Evolutionary conservation across 805 yeast species (phyloP), one percentile per base, ranked within the genome.

Genomic region (Ogataea populi-albae): DNA sequence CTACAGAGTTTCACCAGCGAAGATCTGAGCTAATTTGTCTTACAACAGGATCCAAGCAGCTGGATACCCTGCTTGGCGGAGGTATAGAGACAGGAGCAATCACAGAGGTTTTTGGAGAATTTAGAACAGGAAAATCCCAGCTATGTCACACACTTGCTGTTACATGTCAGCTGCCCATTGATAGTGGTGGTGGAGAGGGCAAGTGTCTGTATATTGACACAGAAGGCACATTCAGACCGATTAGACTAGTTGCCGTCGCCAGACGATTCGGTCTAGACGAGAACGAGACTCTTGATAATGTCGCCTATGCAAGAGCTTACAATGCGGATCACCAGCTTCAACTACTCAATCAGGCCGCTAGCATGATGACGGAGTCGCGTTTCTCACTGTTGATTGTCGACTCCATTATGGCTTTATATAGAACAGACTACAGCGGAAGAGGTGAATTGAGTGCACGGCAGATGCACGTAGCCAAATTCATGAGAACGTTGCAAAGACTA

Each of bases 101-200:
- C 46, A 93, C 98, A 1, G 98, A 93, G 63, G 75, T 91, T 6
- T 93, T 86, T 66, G 98, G 98, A 23, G 98, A 93, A 62, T 93
- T 89, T 60, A 78, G 98, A 66, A 93, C 98, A 2, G 98, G 98
- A 30, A 93, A 93, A 59, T 87, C 97, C 4, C 98, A 93, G 66
- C 65, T 93, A 30, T 93, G 98, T 62, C 98, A 93, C 59, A 93
- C 98, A 2, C 70, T 93, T 37, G 96, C 98, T 0, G 96, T 93
- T 5, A 91, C 97, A 2, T 91, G 98, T 60, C 98, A 91, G 62
- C 68, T 93, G 37, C 98, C 98, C 4, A 77, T 91, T 33, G 97
- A 89, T 56, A 82, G 85, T 83, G 97, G 97, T 26, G 98, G 98
- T 42, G 98, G 96, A 34, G 98, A 93, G 65, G 98, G 98, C 22